A percentile compares a stretch with the other conserved stretches of the same genome.
These are phyloP conservation scores for Apiospora malaysiana DNA, from an alignment of 2,329 filamentous ascomycete genomes.

Conservation along the genomic window DNA sequence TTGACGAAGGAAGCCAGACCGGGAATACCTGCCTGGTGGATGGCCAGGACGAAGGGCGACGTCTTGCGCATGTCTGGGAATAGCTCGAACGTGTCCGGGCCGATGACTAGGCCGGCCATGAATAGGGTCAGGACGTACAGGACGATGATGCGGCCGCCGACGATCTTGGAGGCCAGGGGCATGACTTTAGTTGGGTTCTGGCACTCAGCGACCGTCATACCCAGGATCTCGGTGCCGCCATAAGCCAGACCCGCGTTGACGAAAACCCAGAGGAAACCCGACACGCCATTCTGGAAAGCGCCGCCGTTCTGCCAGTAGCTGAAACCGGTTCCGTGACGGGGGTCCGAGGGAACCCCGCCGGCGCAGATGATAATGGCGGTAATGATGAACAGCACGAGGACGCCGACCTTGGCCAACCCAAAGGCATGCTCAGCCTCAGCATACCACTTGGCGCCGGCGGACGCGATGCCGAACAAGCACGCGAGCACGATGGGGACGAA, in stretches of 20 bases:
- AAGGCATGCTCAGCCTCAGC: constrained; percentile 59
- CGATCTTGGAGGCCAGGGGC: constrained; percentile 46
- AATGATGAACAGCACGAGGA: constrained; percentile 62
- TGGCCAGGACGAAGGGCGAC: constrained; percentile 37
- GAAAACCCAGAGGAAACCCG: constrained; percentile 51
- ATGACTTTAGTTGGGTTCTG: constrained; percentile 44
- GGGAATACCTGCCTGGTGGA: constrained; percentile 35
- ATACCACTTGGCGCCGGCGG: constrained; percentile 53
- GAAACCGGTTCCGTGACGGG: constrained; percentile 53
- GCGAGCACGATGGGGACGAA: constrained; percentile 48
- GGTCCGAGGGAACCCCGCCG: constrained; percentile 53
- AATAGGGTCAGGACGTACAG: constrained; percentile 47
- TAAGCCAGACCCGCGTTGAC: constrained; percentile 52
- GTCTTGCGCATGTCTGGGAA: constrained; percentile 25
- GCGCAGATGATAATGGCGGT: constrained; percentile 58
- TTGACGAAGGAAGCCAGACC: constrained; percentile 40
- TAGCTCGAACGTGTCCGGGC: constrained; percentile 27
- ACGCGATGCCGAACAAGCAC: constrained; percentile 47
- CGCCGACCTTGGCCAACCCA: constrained; percentile 56
- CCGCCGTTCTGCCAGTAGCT: constrained; percentile 53
- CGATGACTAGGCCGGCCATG: constrained; percentile 42
- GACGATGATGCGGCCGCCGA: constrained; percentile 45
- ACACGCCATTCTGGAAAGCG: constrained; percentile 48
- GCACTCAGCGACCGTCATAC: constrained; percentile 50
- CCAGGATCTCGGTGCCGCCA: constrained; percentile 52